Evolutionary conservation across 345 rosid species (phyloP), one percentile per base, ranked within the genome.

Genomic region (Garcia nutans): DNA sequence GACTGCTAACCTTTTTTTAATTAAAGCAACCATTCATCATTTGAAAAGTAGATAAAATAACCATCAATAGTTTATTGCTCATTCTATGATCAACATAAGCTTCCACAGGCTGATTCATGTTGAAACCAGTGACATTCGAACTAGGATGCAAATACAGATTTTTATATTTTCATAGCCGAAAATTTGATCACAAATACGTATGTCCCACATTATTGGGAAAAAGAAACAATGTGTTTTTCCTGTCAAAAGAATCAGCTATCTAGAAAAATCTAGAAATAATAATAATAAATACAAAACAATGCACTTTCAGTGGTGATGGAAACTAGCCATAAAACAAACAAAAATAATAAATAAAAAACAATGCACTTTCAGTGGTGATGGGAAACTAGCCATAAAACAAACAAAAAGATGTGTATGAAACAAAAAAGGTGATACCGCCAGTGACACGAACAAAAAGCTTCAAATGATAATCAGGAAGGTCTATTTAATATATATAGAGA

Each of bases 21-120:
- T 76, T 67, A 23, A 60, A 47, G 67, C 19, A 68, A 66, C 62
- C 61, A 55, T 11, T 52, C 67, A 78, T 24, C 9, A 33, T 28
- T 45, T 11, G 65, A 9, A 28, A 31, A 2, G 19, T 5, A 79
- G 37, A 22, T 52, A 4, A 17, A 16, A 56, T 13, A 70, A 65
- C 64, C 26, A 49, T 19, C 73, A 22, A 66, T 44, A 44, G 50
- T 17, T 8, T 47, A 45, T 24, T 9, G 31, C 55, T 57, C 22
- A 16, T 47, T 13, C 41, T 37, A 6, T 37, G 41, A 37, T 15
- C 55, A 11, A 10, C 58, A 55, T 28, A 55, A 68, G 49, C 52
- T 23, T 59, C 20, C 20, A 71, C 3, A 10, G 5, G 26, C 19
- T 57, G 58, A 20, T 12, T 28, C 45, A 41, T 23, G 10, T 67